A percentile compares a stretch with the other conserved stretches of the same genome.
phyloP scores from a whole-genome alignment of 768 basidiomycete genomes.

The Trametes punicea region DNA sequence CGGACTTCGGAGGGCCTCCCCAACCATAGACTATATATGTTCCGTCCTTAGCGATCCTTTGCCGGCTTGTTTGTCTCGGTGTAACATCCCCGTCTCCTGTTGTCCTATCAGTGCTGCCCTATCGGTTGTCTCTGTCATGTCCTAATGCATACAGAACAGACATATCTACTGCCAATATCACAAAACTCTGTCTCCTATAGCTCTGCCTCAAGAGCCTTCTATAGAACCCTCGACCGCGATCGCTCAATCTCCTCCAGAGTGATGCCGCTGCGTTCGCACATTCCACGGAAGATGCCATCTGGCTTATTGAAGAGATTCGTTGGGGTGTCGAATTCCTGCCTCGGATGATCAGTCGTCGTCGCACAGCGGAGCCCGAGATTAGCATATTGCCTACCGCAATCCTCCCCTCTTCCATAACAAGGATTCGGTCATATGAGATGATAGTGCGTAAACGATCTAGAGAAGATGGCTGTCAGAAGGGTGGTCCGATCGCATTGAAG shows the following conservation, averaged over 20 bases:
- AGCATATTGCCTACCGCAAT: conserved; percentile 42
- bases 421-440: conserved; percentile 60
- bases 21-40: background rate
- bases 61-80: background rate
- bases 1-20: background rate
- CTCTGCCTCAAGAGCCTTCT: background rate
- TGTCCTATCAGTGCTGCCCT: conserved; percentile 3
- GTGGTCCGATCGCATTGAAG: background rate
- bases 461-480: background rate
- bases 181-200: no score
- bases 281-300: conserved; percentile 55
- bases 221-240: conserved; percentile 16
- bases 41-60: background rate
- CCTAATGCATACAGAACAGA: background rate
- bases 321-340: conserved; percentile 50
- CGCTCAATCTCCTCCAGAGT: conserved; percentile 44
- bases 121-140: conserved; percentile 1
- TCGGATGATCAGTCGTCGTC: background rate
- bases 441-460: conserved; percentile 51
- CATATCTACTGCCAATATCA: background rate
- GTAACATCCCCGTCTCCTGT: conserved; percentile 1
- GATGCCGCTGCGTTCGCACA: conserved; percentile 57
- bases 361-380: background rate
- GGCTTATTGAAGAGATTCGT: conserved; percentile 40
- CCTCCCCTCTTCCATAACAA: conserved; percentile 63